These are phyloP conservation scores for Mucor racemosus DNA, from an alignment of 371 early-diverging fungal genomes.

Conservation along the genomic window DNA sequence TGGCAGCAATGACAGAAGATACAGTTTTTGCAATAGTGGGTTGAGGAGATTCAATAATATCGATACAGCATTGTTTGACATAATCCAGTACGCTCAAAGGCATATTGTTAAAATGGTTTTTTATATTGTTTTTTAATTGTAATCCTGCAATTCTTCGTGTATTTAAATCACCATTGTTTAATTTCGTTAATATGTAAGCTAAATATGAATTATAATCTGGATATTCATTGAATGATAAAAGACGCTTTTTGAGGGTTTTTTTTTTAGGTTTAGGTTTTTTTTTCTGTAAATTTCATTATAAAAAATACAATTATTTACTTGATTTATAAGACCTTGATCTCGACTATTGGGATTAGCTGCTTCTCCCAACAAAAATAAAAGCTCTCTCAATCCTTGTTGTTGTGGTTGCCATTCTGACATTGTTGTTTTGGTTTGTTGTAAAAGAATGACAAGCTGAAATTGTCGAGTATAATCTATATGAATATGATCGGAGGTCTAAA, in stretches of 20 bases:
- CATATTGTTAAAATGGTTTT: constrained; percentile 53
- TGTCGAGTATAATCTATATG: neutral
- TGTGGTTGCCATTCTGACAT: constrained; percentile 30
- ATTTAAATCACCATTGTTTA: constrained; percentile 38
- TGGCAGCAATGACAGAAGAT: constrained; percentile 71
- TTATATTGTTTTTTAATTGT: constrained; percentile 78
- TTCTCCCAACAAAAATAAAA: constrained; percentile 39
- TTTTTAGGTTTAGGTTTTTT: too few relatives aligned
- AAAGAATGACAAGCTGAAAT: neutral
- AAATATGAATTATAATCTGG: constrained; percentile 87
- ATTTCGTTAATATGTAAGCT: constrained; percentile 71
- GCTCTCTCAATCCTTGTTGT: constrained; percentile 41
- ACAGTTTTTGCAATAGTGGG: constrained; percentile 33
- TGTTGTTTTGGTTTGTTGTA: neutral
- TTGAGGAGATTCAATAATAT: constrained; percentile 58
- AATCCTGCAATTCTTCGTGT: constrained; percentile 79
- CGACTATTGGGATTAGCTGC: constrained; percentile 41
- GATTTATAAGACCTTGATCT: constrained; percentile 39
- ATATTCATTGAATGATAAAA: constrained; percentile 70
- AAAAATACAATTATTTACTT: constrained; percentile 21
- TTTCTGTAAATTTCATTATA: too few relatives aligned
- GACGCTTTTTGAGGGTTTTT: constrained; percentile 56
- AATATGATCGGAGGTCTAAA: neutral
- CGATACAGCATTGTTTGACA: constrained; percentile 67
- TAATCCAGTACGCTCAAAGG: constrained; percentile 63